Evolutionary conservation across 2,329 filamentous ascomycete genomes (phyloP), one percentile per base, ranked within the genome.

Genomic region (Decorospora gaudefroyi): DNA sequence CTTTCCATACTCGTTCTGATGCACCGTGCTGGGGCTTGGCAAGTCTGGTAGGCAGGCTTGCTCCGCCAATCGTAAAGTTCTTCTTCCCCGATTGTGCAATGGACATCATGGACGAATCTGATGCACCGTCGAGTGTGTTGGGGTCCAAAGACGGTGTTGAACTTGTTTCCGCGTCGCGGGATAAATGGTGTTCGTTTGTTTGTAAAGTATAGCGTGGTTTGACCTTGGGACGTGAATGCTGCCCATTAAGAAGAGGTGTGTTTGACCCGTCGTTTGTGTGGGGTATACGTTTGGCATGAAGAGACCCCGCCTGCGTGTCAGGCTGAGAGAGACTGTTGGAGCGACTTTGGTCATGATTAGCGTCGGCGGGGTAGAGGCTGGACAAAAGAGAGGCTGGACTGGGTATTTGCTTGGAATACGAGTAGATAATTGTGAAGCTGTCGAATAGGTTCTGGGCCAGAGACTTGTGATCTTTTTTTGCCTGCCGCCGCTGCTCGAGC

Each of bases 401-500:
- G 16, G 66, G 60, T 27, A 69, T 56, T 13, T 62, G 59, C 37
- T 61, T 66, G 10, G 64, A 68, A 46, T 62, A 69, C 3, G 61
- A 63, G 44, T 59, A 64, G 37, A 70, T 67, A 42, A 69, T 44
- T n/a, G 61, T 51, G 11, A 61, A 49, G 27, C 64, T 70, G 50
- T 71, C 68, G 51, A 78, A 81, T 1, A 82, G 62, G 46, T 77
- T 79, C 53, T 86, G 83, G 2, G 80, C 78, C 43, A 85, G 81
- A 2, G 82, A 84, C 57, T 81, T 82, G 1, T 76, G 75, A 54
- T 86, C 83, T 55, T 79, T 83, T 33, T 65, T 65, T 10, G 41
- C 36, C 64, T 59, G 67, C 16, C 55, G 65, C 18, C 58, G 59
- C 35, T 52, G 35, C 8, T 57, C 38, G 29, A 69, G 37, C 16